phyloP scores from a whole-genome alignment of 495 filamentous ascomycete species.

The Pseudevernia furfuracea region DNA sequence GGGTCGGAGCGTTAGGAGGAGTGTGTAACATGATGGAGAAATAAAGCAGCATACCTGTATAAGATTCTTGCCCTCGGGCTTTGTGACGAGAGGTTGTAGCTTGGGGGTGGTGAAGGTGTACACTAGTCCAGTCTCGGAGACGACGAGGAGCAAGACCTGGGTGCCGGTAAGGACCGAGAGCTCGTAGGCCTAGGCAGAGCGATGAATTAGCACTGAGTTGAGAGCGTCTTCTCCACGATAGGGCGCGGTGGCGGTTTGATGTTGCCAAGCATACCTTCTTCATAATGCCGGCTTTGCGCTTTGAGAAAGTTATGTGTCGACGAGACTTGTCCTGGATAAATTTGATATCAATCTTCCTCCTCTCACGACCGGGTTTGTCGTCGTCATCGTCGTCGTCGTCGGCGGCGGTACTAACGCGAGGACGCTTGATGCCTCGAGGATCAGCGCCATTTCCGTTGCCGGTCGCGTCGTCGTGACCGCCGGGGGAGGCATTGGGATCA shows the following conservation, averaged over 20 bases:
- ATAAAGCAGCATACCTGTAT: slow-evolving; percentile 69
- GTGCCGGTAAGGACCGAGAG: slow-evolving; percentile 96
- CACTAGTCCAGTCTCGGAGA: slow-evolving; percentile 96
- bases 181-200: slow-evolving; percentile 72
- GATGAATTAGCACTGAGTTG: slow-evolving; percentile 1
- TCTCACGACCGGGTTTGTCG: slow-evolving; percentile 95
- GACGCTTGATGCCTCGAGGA: slow-evolving; percentile 80
- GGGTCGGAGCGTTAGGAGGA: slow-evolving; percentile 22
- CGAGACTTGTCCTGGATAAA: slow-evolving; percentile 99
- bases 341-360: slow-evolving; percentile 99
- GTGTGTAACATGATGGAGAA: slow-evolving; percentile 10
- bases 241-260: slow-evolving; percentile 7
- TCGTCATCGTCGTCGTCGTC: slow-evolving; percentile 99
- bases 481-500: slow-evolving; percentile 34
- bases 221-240: slow-evolving; percentile 9
- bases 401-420: slow-evolving; percentile 64
- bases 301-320: slow-evolving; percentile 99
- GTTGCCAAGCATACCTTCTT: slow-evolving; percentile 73
- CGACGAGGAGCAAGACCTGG: slow-evolving; percentile 93
- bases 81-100: slow-evolving; percentile 96
- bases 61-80: slow-evolving; percentile 98
- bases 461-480: slow-evolving; percentile 46
- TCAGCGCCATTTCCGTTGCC: slow-evolving; percentile 52
- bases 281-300: slow-evolving; percentile 99
- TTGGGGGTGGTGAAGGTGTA: slow-evolving; percentile 99